phyloP scores from a whole-genome alignment of 441 rosid genomes.

The Brassica hybrid region DNA sequence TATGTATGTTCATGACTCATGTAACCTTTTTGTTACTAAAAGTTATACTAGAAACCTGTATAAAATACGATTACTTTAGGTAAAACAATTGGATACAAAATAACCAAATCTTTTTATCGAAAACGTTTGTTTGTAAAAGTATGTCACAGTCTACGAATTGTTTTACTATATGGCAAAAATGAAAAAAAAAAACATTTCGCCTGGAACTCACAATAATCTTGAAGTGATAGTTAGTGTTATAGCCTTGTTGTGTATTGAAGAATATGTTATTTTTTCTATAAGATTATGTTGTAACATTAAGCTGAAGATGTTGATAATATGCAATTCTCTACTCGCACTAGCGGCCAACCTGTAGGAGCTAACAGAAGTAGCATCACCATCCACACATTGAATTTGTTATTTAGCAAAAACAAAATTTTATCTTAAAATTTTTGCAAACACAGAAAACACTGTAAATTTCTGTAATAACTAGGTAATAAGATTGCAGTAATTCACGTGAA shows the following conservation, averaged over 20 bases:
- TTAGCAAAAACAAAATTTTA: not conserved
- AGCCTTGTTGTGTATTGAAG: conserved; percentile 2
- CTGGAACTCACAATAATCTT: not conserved
- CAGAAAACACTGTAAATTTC: conserved; percentile 17
- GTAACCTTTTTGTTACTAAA: not conserved
- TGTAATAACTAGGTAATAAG: conserved; percentile 24
- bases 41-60: not conserved
- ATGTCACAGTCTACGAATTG: not conserved
- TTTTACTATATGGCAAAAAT: not conserved
- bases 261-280: not conserved
- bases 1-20: not conserved
- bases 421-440: conserved; percentile 15
- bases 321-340: too few species aligned
- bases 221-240: not conserved
- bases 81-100: not conserved
- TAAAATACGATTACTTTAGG: not conserved
- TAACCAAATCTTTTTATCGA: not conserved
- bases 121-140: not conserved
- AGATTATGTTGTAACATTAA: not conserved
- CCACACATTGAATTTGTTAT: not conserved
- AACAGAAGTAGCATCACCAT: conserved; percentile 27
- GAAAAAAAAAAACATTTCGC: not conserved
- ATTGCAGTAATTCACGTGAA: conserved; percentile 72
- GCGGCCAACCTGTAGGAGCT: too few species aligned
- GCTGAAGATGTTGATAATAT: too few species aligned